A percentile compares a stretch with the other conserved stretches of the same genome.
These are phyloP conservation scores for Colletotrichum tamarilloi DNA, from an alignment of 2,329 filamentous ascomycete species.

Conservation along the genomic window DNA sequence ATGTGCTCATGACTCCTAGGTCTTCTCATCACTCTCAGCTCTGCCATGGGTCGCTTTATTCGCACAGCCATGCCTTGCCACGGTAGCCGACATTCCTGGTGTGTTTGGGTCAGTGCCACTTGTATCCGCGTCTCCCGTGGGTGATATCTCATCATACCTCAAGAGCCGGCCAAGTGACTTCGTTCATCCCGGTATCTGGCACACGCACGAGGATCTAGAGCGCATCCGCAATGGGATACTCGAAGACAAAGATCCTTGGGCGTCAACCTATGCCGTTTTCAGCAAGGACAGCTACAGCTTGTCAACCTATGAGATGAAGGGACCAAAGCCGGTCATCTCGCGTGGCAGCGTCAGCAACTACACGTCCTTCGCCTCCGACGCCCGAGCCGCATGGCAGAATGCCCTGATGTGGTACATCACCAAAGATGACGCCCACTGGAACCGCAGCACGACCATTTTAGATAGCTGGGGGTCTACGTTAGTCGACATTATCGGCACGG, in stretches of 20 bases:
- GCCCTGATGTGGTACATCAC: constrained; percentile 57
- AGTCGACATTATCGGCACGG: constrained; percentile 46
- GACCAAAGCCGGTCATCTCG: constrained; percentile 44
- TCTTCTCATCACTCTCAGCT: not conserved
- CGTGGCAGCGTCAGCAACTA: constrained; percentile 49
- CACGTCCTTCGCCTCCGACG: constrained; percentile 48
- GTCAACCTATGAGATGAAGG: constrained; percentile 43
- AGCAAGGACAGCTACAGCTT: constrained; percentile 25
- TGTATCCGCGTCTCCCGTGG: not conserved
- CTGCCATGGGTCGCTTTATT: not conserved
- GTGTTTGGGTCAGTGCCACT: constrained; percentile 8
- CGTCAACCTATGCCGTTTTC: constrained; percentile 12
- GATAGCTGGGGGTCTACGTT: constrained; percentile 49
- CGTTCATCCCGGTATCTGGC: constrained; percentile 27
- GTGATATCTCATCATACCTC: constrained; percentile 11
- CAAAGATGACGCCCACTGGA: constrained; percentile 47
- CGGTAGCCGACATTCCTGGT: constrained; percentile 19
- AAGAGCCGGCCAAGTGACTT: constrained; percentile 25
- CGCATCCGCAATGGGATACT: constrained; percentile 17
- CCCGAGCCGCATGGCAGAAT: constrained; percentile 52
- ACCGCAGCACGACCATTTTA: constrained; percentile 47
- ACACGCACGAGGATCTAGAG: constrained; percentile 31
- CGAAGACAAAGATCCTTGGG: constrained; percentile 25
- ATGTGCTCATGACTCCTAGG: not conserved
- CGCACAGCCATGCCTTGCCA: not conserved